Evolutionary conservation across 2,329 filamentous ascomycete genomes (phyloP).

Genomic region (Clarireedia homoeocarpa): DNA sequence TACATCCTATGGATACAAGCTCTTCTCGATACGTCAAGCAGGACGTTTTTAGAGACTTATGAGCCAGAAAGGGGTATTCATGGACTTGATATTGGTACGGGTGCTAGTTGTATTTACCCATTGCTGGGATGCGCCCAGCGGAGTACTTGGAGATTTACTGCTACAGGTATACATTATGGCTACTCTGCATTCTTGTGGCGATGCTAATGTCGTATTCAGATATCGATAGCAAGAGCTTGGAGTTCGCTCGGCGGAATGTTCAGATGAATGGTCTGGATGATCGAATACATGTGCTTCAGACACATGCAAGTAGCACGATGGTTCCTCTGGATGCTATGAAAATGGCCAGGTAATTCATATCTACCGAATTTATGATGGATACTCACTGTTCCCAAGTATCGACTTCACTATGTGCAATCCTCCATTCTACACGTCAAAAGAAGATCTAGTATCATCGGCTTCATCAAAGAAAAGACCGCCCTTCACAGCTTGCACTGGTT

Average conservation of each 20-base stretch:
- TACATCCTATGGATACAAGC: constrained; percentile 86
- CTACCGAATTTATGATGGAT: neutral
- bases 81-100: constrained; percentile 83
- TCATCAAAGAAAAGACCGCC: constrained; percentile 59
- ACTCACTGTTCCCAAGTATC: constrained; percentile 35
- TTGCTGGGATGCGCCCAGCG: constrained; percentile 67
- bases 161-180: constrained; percentile 40
- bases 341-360: constrained; percentile 30
- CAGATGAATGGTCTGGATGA: constrained; percentile 53
- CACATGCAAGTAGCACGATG: constrained; percentile 43
- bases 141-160: constrained; percentile 63
- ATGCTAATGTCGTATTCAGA: constrained; percentile 41
- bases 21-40: constrained; percentile 59
- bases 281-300: constrained; percentile 57
- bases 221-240: constrained; percentile 63
- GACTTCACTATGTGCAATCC: constrained; percentile 93
- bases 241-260: constrained; percentile 61
- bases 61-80: constrained; percentile 47
- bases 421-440: constrained; percentile 76
- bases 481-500: constrained; percentile 67
- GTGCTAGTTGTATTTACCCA: constrained; percentile 86
- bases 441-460: constrained; percentile 61
- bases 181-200: constrained; percentile 16
- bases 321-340: constrained; percentile 49
- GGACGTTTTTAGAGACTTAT: constrained; percentile 39